Percentiles rank a stretch among this genome's conserved stretches.
These are phyloP conservation scores for Mycena filopes DNA, from an alignment of 768 basidiomycete genomes.

Conservation along the genomic window DNA sequence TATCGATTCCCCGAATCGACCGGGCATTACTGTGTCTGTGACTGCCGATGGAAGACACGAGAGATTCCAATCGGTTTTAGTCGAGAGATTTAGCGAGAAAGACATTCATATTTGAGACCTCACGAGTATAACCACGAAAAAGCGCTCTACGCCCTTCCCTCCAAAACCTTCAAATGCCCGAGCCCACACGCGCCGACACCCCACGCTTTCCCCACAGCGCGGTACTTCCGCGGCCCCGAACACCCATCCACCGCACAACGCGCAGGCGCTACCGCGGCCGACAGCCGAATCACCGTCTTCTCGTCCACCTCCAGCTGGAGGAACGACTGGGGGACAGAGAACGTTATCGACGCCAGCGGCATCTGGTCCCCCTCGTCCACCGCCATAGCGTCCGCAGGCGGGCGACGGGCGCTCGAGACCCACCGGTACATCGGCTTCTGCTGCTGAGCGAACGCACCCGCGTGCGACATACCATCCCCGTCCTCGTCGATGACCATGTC, in stretches of 20 bases:
- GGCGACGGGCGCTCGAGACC: slow-evolving; percentile 48
- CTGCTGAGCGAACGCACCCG: slow-evolving; percentile 40
- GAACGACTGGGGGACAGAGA: slow-evolving; percentile 29
- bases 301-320: slow-evolving; percentile 9
- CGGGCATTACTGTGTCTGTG: too few species aligned
- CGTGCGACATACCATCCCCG: slow-evolving; percentile 30
- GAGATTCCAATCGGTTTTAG: too few species aligned
- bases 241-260: slow-evolving; percentile 59
- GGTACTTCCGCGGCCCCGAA: slow-evolving; percentile 52
- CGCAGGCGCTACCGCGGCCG: slow-evolving; percentile 5
- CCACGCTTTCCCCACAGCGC: slow-evolving; percentile 55
- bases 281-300: slow-evolving; percentile 12
- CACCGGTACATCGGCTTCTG: slow-evolving; percentile 56
- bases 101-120: too few species aligned
- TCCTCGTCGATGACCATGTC: slow-evolving; percentile 46
- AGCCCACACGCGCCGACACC: slow-evolving; percentile 58
- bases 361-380: not conserved
- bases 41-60: too few species aligned
- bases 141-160: slow-evolving; percentile 35
- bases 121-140: too few species aligned
- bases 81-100: too few species aligned
- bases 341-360: slow-evolving; percentile 4
- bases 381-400: not conserved
- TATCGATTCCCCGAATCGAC: too few species aligned
- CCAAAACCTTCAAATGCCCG: slow-evolving; percentile 56